These are phyloP conservation scores for Hemileccinum rubropunctum DNA, from an alignment of 768 basidiomycete genomes.

Conservation along the genomic window DNA sequence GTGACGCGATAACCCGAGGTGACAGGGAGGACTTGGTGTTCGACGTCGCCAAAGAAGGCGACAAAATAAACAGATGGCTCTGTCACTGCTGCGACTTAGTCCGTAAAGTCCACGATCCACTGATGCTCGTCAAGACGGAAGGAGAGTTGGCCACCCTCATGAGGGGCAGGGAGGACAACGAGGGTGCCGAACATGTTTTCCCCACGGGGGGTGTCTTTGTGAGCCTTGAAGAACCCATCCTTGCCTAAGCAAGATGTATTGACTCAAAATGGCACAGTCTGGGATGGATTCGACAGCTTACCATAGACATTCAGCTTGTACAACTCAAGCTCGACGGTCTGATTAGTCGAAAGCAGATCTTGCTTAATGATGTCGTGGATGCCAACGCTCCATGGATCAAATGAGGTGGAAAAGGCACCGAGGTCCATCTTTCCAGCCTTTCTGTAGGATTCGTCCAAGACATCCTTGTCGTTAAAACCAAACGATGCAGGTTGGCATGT, in stretches of 20 bases:
- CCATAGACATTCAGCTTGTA: conserved; percentile 50
- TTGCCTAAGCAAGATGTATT: neutral
- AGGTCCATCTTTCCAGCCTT: conserved; percentile 45
- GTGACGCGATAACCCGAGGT: conserved; percentile 43
- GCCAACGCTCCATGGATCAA: conserved; percentile 28
- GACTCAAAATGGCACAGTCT: neutral
- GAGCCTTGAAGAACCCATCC: conserved; percentile 9
- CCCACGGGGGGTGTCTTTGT: conserved; percentile 36
- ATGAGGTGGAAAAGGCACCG: conserved; percentile 31
- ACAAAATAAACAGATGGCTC: conserved; percentile 32
- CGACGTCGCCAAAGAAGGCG: conserved; percentile 44
- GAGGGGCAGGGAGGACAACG: conserved; percentile 43
- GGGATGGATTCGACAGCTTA: conserved; percentile 23
- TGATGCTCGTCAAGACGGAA: too few species aligned
- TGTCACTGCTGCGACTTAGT: neutral
- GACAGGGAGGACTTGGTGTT: conserved; percentile 44
- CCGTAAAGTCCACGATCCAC: conserved; percentile 3
- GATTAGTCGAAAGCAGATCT: conserved; percentile 8
- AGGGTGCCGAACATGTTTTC: conserved; percentile 51
- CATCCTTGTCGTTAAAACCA: conserved; percentile 35
- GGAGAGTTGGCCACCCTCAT: conserved; percentile 11
- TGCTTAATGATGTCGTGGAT: conserved; percentile 13
- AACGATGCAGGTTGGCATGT: conserved; percentile 43
- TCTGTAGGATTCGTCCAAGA: conserved; percentile 43
- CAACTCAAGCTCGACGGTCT: conserved; percentile 29